These are phyloP conservation scores for Monilinia fructicola DNA, from an alignment of 2,329 filamentous ascomycete species.

Conservation along the genomic window DNA sequence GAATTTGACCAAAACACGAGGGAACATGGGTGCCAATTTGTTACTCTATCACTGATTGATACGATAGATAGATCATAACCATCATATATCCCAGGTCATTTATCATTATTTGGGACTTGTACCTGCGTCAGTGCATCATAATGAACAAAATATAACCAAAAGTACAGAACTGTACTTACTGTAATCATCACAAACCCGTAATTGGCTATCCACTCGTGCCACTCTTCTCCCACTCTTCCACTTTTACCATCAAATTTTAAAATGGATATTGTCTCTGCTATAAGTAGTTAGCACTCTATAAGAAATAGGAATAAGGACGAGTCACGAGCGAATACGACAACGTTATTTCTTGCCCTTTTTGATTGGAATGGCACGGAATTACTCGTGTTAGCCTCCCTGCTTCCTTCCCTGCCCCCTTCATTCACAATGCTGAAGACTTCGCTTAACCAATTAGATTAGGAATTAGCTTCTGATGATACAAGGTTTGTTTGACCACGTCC, in stretches of 20 bases:
- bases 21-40: not conserved
- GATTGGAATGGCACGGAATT: constrained; percentile 3
- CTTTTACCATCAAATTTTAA: constrained; percentile 1
- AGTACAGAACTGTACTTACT: no score
- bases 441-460: constrained; percentile 5
- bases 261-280: not conserved
- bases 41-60: constrained; percentile 5
- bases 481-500: constrained; percentile 17
- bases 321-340: not conserved
- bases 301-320: not conserved
- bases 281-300: not conserved
- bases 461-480: constrained; percentile 19
- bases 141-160: not conserved
- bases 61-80: not conserved
- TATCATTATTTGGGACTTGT: not conserved
- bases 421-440: not conserved
- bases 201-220: not conserved
- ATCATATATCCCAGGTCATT: not conserved
- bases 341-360: constrained; percentile 3
- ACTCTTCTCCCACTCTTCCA: not conserved
- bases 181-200: not conserved
- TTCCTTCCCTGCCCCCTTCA: constrained; percentile 14
- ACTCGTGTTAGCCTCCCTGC: constrained; percentile 2
- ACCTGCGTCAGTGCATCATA: constrained; percentile 1
- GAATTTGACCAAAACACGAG: constrained; percentile 2